A percentile compares a stretch with the other conserved stretches of the same genome.
Evolutionary conservation across 225 moss, liverwort and hornwort genomes (phyloP).

Genomic region (Antitrichia curtipendula): DNA sequence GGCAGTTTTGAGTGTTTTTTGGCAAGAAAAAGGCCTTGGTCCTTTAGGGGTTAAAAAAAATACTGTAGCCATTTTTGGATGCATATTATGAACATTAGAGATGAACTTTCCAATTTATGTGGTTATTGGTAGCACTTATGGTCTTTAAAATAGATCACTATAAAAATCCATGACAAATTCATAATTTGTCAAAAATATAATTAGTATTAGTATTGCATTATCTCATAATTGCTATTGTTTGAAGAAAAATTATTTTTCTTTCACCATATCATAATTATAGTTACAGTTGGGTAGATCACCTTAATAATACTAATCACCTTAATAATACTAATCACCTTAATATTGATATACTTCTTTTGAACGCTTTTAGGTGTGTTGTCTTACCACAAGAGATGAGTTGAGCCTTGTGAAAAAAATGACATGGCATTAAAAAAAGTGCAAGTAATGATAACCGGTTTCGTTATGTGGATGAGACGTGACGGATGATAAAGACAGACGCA

Average conservation of each 20-base stretch:
- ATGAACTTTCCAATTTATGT: background rate
- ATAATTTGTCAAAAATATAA: background rate
- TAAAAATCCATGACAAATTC: background rate
- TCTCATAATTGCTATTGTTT: background rate
- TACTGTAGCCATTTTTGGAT: background rate
- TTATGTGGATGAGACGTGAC: background rate
- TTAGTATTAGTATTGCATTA: background rate
- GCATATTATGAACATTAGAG: rapidly evolving
- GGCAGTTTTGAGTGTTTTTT: too few species aligned
- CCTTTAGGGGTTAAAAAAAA: too few species aligned
- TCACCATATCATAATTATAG: background rate
- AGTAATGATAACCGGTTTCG: background rate
- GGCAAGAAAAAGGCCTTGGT: too few species aligned
- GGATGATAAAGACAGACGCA: background rate
- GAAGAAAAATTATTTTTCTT: too few species aligned
- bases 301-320: background rate
- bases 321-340: too few species aligned
- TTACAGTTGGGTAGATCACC: too few species aligned
- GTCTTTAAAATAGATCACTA: rapidly evolving
- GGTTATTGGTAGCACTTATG: background rate
- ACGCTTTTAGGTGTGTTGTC: background rate
- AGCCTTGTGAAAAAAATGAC: background rate
- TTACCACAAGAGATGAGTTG: background rate
- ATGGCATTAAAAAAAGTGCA: background rate
- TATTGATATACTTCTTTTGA: background rate